Evolutionary conservation across 2,329 filamentous ascomycete species (phyloP).

Genomic region (Emergomyces orientalis): DNA sequence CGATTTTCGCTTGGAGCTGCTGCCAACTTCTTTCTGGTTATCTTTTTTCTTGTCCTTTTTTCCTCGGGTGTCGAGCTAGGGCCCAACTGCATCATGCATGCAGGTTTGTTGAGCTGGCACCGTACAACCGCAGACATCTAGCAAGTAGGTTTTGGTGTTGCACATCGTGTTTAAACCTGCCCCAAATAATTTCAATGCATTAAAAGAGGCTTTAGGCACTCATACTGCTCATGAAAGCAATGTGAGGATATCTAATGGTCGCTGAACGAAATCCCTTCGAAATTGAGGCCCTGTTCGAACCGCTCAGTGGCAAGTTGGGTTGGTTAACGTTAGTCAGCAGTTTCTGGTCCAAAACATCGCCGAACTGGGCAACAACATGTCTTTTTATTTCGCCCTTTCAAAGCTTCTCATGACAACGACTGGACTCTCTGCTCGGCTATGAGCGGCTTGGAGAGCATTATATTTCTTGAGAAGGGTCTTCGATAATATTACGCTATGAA

Average conservation of each 20-base stretch:
- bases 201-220: background rate
- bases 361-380: too few relatives aligned
- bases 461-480: too few relatives aligned
- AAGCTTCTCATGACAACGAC: too few relatives aligned
- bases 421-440: background rate
- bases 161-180: background rate
- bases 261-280: background rate
- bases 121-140: background rate
- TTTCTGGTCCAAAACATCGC: too few relatives aligned
- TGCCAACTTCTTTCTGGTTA: background rate
- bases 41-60: background rate
- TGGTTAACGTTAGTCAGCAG: too few relatives aligned
- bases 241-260: background rate
- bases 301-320: too few relatives aligned
- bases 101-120: conserved; percentile 3
- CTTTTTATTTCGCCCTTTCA: too few relatives aligned
- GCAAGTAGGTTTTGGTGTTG: background rate
- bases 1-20: background rate
- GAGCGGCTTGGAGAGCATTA: background rate
- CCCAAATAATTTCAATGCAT: background rate
- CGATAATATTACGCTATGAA: too few relatives aligned
- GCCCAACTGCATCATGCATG: background rate
- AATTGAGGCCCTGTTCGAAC: too few relatives aligned
- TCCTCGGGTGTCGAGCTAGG: background rate
- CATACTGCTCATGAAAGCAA: background rate